Evolutionary conservation across 176 grass and related monocot species (phyloP), one percentile per base, ranked within the genome.

Genomic region (Thinopyrum elongatum): DNA sequence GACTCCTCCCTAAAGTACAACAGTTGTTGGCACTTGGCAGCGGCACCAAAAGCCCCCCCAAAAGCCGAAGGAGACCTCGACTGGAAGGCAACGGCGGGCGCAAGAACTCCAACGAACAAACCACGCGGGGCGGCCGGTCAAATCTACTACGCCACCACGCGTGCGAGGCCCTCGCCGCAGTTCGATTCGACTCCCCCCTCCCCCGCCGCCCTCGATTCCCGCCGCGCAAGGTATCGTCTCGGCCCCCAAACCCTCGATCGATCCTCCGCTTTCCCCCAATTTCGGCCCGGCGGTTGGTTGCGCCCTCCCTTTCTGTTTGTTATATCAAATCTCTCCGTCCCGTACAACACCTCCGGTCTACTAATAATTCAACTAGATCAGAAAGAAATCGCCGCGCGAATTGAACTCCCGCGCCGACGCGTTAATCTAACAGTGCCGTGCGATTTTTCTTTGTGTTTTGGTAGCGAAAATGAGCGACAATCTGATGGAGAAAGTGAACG

Each of bases 401-500:
- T 79, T 79, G 64, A 59, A 66, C 34, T 19, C 31, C 61, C 61
- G 65, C 21, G 30, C 66, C 9, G 42, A 66, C 4, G 17, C 58
- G 13, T 30, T 76, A 53, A 55, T 87, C 36, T 84, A 17, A 76
- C 76, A 53, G 36, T 29, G 4, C 1, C 28, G 31, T 27, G 16
- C 6, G 35, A 8, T 11, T 87, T 77, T 19, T 7, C 22, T 27
- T 55, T 46, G 60, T 16, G n/a, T 74, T 63, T 16, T 7, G 4
- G 9, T 19, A 91, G 77, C 74, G 55, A 92, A 80, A 80, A 91
- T 93, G 95, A 89, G 88, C 68, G 95, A 97, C 59, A 97, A 97
- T 84, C 79, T 97, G 77, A 97, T 93, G 90, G 95, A 97, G 41
- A 97, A 93, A 60, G 95, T 97, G 59, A 97, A 83, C 70, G 89